These are phyloP conservation scores for Millerago galiae DNA, from an alignment of 805 yeast species.

Conservation along the genomic window DNA sequence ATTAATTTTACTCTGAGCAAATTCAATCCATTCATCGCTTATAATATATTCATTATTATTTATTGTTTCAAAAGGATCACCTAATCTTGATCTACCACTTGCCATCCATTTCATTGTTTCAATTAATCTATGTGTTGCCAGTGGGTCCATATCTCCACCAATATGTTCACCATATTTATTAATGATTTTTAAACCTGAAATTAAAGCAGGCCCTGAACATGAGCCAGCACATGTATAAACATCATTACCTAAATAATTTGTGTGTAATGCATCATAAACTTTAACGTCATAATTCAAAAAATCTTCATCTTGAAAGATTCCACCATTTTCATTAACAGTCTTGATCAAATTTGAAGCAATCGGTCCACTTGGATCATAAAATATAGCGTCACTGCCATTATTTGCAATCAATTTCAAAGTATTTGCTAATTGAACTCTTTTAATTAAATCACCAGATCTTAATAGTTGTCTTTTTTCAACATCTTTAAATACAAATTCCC, in stretches of 20 bases:
- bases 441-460: slow-evolving; percentile 52
- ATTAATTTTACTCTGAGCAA: slow-evolving; percentile 44
- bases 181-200: slow-evolving; percentile 67
- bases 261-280: slow-evolving; percentile 32
- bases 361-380: slow-evolving; percentile 78
- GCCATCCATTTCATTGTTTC: slow-evolving; percentile 96
- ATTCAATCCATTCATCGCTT: slow-evolving; percentile 48
- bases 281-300: slow-evolving; percentile 54
- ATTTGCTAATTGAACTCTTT: slow-evolving; percentile 54
- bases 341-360: slow-evolving; percentile 56
- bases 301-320: slow-evolving; percentile 61
- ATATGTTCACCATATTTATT: slow-evolving; percentile 35
- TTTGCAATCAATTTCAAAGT: slow-evolving; percentile 63
- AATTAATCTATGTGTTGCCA: slow-evolving; percentile 58
- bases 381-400: slow-evolving; percentile 72
- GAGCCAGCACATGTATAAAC: slow-evolving; percentile 64
- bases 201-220: slow-evolving; percentile 76
- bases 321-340: slow-evolving; percentile 50
- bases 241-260: slow-evolving; percentile 35
- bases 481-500: slow-evolving; percentile 51
- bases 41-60: slow-evolving; percentile 34
- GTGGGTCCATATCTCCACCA: slow-evolving; percentile 40
- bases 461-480: slow-evolving; percentile 28
- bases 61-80: slow-evolving; percentile 48
- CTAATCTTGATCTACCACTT: slow-evolving; percentile 77